Conservation (phyloP, 1,284 basidiomycete species). For the Blastosporella zonata region DNA sequence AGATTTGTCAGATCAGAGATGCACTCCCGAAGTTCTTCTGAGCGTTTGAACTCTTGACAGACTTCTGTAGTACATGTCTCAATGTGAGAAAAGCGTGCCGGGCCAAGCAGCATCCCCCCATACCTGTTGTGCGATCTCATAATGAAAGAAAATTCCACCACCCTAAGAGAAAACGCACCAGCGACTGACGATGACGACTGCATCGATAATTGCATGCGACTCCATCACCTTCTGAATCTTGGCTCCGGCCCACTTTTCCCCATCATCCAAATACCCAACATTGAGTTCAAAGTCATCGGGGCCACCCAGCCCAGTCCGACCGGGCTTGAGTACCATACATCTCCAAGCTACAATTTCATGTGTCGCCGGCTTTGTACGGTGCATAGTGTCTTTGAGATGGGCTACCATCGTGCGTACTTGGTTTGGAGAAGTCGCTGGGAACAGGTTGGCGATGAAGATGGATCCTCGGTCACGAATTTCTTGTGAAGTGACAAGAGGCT, state of each 20-base stretch:
- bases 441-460: constrained; percentile 61
- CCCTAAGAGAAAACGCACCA: constrained; percentile 48
- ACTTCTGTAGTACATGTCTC: constrained; percentile 73
- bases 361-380: constrained; percentile 53
- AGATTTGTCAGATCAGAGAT: constrained; percentile 56
- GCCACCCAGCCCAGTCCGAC: constrained; percentile 63
- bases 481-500: constrained; percentile 57
- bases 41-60: constrained; percentile 59
- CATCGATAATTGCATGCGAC: constrained; percentile 54
- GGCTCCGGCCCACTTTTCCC: constrained; percentile 66
- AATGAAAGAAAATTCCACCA: background rate
- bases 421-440: constrained; percentile 45
- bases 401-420: constrained; percentile 46
- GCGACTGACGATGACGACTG: constrained; percentile 71
- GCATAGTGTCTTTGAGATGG: constrained; percentile 51
- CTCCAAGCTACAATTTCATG: constrained; percentile 76
- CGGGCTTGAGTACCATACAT: constrained; percentile 67
- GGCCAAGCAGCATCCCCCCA: constrained; percentile 67
- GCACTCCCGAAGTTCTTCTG: constrained; percentile 62
- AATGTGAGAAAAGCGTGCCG: constrained; percentile 74
- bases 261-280: constrained; percentile 64
- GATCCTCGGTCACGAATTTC: constrained; percentile 72
- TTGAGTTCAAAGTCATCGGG: constrained; percentile 71
- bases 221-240: constrained; percentile 70
- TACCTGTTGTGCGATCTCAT: constrained; percentile 47